Evolutionary conservation across 306 rosid genomes (phyloP).

Genomic region (Rubus idaeus): DNA sequence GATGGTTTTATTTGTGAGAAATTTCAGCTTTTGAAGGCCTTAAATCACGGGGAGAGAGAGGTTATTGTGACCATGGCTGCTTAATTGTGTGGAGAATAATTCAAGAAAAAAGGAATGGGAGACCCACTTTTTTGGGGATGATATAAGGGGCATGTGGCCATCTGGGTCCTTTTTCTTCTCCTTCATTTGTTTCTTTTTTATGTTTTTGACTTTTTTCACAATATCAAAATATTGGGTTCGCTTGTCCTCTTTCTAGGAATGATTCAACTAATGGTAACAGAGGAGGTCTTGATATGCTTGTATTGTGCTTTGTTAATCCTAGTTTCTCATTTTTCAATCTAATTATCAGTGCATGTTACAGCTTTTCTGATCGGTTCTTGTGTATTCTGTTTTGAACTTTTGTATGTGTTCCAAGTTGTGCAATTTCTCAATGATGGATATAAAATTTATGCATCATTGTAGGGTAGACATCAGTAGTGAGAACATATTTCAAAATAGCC

Average conservation of each 20-base stretch:
- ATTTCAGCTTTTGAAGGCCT: slow-evolving; percentile 44
- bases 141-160: slow-evolving; percentile 37
- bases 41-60: slow-evolving; percentile 53
- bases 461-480: not conserved
- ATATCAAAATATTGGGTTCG: not conserved
- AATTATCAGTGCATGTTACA: not conserved
- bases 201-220: slow-evolving; percentile 26
- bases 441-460: not conserved
- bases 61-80: slow-evolving; percentile 18
- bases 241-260: not conserved
- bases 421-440: not conserved
- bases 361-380: not conserved
- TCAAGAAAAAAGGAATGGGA: slow-evolving; percentile 28
- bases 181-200: slow-evolving; percentile 19
- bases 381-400: not conserved
- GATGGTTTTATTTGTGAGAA: slow-evolving; percentile 20
- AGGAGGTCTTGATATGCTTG: slow-evolving; percentile 13
- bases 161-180: slow-evolving; percentile 38
- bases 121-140: slow-evolving; percentile 47
- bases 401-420: slow-evolving; percentile 9
- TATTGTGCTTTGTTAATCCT: slow-evolving; percentile 3
- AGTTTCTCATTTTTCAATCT: not conserved
- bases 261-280: slow-evolving; percentile 9
- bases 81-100: slow-evolving; percentile 57
- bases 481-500: not conserved